These are phyloP conservation scores for Penicillium freii DNA, from an alignment of 2,329 filamentous ascomycete genomes.

Conservation along the genomic window DNA sequence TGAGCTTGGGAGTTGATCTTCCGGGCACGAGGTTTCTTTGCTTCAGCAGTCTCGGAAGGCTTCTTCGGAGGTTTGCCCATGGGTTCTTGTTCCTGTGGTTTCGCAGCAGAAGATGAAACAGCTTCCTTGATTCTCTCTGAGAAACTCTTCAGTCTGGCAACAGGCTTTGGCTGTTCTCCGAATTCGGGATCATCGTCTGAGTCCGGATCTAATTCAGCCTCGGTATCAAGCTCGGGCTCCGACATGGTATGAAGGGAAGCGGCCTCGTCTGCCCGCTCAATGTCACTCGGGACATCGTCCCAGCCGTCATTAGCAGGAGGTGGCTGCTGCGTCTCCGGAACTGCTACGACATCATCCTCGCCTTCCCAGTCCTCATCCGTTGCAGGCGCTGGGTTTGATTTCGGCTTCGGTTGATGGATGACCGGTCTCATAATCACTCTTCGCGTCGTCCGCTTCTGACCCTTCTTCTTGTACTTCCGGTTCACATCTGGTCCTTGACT, in stretches of 20 bases:
- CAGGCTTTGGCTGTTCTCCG: slow-evolving; percentile 20
- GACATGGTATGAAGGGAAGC: slow-evolving; percentile 31
- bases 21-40: slow-evolving; percentile 28
- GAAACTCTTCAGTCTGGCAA: slow-evolving; percentile 31
- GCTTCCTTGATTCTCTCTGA: slow-evolving; percentile 40
- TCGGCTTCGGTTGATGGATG: slow-evolving; percentile 30
- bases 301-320: slow-evolving; percentile 11
- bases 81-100: slow-evolving; percentile 12
- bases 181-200: slow-evolving; percentile 34
- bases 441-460: slow-evolving; percentile 50
- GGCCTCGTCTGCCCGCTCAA: slow-evolving; percentile 11
- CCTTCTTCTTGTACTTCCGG: slow-evolving; percentile 48
- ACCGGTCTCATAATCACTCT: slow-evolving; percentile 46
- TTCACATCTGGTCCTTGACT: slow-evolving; percentile 31
- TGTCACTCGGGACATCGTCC: slow-evolving; percentile 11
- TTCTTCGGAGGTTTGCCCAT: slow-evolving; percentile 11
- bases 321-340: slow-evolving; percentile 31
- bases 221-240: slow-evolving; percentile 28
- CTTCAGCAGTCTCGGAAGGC: slow-evolving; percentile 11
- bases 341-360: slow-evolving; percentile 32
- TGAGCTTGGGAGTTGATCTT: slow-evolving; percentile 48
- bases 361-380: slow-evolving; percentile 19
- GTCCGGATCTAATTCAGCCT: slow-evolving; percentile 18
- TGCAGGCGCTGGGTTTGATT: slow-evolving; percentile 21
- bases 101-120: slow-evolving; percentile 24